phyloP scores from a whole-genome alignment of 2,329 filamentous ascomycete species.

The Calonectria fujianensis region DNA sequence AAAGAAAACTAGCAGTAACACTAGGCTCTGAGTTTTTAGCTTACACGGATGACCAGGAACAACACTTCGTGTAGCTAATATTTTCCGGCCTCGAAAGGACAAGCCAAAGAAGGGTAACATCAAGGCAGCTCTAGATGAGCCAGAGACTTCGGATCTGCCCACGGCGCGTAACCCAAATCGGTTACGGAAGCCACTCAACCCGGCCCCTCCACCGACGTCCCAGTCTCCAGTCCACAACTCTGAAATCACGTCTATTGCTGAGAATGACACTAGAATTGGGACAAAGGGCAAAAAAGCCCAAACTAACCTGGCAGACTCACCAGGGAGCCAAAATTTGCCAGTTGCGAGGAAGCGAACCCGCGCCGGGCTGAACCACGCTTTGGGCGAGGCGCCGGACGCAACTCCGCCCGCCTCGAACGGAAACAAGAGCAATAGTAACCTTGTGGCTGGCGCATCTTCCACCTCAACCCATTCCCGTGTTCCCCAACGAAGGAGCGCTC shows the following conservation, averaged over 20 bases:
- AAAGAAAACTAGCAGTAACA: neutral
- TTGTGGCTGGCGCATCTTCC: slow-evolving; percentile 25
- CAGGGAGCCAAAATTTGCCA: slow-evolving; percentile 2
- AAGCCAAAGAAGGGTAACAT: slow-evolving; percentile 24
- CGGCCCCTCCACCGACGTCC: slow-evolving; percentile 31
- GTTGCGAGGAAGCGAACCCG: slow-evolving; percentile 22
- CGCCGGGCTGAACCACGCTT: slow-evolving; percentile 20
- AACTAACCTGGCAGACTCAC: neutral
- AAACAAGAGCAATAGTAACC: slow-evolving; percentile 36
- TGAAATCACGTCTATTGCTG: neutral
- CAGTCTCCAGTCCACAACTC: slow-evolving; percentile 21
- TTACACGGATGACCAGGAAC: slow-evolving; percentile 22
- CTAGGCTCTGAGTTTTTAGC: slow-evolving; percentile 7
- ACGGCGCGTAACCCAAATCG: slow-evolving; percentile 31
- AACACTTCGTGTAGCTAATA: slow-evolving; percentile 36
- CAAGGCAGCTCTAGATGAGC: slow-evolving; percentile 8
- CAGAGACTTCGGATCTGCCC: slow-evolving; percentile 21
- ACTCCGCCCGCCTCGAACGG: slow-evolving; percentile 12
- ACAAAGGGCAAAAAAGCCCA: slow-evolving; percentile 14
- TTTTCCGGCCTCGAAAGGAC: slow-evolving; percentile 41
- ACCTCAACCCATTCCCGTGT: slow-evolving; percentile 32
- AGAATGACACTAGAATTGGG: neutral
- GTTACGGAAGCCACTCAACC: slow-evolving; percentile 35
- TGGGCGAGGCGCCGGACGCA: slow-evolving; percentile 17
- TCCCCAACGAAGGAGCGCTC: slow-evolving; percentile 46